Percentiles rank a stretch among this genome's conserved stretches.
Evolutionary conservation across 1,284 basidiomycete genomes (phyloP).

Genomic region (Cutaneotrichosporon sp.): DNA sequence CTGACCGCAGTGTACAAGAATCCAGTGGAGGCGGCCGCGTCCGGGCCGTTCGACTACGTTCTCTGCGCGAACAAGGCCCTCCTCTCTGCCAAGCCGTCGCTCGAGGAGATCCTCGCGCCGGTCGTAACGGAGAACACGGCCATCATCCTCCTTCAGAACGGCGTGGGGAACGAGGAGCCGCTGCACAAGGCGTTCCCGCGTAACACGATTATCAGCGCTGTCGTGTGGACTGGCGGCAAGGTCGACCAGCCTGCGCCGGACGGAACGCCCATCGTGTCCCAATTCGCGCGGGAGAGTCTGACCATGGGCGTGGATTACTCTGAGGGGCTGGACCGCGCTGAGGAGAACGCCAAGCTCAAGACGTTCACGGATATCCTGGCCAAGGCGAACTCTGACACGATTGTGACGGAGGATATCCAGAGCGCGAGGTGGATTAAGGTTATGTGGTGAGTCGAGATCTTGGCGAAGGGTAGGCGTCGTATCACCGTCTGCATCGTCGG

Average conservation of each 20-base stretch:
- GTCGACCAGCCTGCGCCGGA: constrained; percentile 23
- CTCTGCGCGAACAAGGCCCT: constrained; percentile 49
- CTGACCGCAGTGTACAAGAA: constrained; percentile 34
- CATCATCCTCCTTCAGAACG: constrained; percentile 53
- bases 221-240: constrained; percentile 51
- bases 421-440: constrained; percentile 53
- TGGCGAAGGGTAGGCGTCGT: too few species aligned
- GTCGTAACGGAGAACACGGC: constrained; percentile 39
- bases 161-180: constrained; percentile 52
- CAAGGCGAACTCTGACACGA: constrained; percentile 43
- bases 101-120: constrained; percentile 41
- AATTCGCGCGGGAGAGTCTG: constrained; percentile 45
- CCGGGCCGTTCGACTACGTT: constrained; percentile 42
- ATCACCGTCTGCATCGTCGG: too few species aligned
- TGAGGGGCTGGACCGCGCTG: constrained; percentile 15
- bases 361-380: constrained; percentile 39
- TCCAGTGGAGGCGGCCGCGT: constrained; percentile 41
- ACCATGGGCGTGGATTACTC: constrained; percentile 48
- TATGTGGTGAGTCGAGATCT: constrained; percentile 42
- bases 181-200: constrained; percentile 47
- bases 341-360: constrained; percentile 37
- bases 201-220: constrained; percentile 51
- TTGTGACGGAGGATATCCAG: constrained; percentile 50
- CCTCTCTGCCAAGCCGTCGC: constrained; percentile 40
- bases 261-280: constrained; percentile 32